Evolutionary conservation across 108 stramenopile genomes (phyloP), one percentile per base, ranked within the genome.

Genomic region (Cyclotella baltica): DNA sequence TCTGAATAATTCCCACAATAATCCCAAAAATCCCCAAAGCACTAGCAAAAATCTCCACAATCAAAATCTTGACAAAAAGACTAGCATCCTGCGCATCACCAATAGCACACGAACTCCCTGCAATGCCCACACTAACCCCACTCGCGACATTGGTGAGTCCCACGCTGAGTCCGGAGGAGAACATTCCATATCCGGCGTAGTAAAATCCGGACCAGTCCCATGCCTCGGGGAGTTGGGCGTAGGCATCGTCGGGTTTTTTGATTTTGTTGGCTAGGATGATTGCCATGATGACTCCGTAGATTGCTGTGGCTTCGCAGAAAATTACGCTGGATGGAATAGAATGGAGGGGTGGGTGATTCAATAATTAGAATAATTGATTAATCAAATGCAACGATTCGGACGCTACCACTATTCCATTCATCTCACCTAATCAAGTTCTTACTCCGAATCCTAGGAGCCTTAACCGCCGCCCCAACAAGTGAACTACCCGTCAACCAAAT

Each of bases 271-370:
- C 87, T 50, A 99, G 87, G 56, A 99, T 98, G 73, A 99, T 99
- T 43, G 99, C 98, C 91, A 99, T 95, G 71, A 99, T 99, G 48
- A 99, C 97, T 31, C 99, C 99, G 83, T 98, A 99, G 65, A 99
- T 99, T 35, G 99, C 99, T 15, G 98, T 98, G 18, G 99, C 99
- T 78, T 99, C 99, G 83, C 99, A 99, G 87, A 99, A 99, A 89
- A 99, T 99, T 40, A 99, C 97, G 76, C 95, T 95, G 81, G 35
- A 3, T 22, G 55, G 1, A 69, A 43, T 27, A 25, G 6, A 19
- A 46, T 48, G 50, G 13, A 57, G 22, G 29, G 34, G 30, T 62
- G 3, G 15, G 0, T 34, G 27, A 31, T 6, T 30, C 31, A 9
- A 31, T 22, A n/a, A n/a, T n/a, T n/a, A n/a, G 18, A 33, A 62